Percentiles rank a stretch among this genome's conserved stretches.
These are phyloP conservation scores for Trichosporon sp. DNA, from an alignment of 1,284 basidiomycete genomes.

Conservation along the genomic window DNA sequence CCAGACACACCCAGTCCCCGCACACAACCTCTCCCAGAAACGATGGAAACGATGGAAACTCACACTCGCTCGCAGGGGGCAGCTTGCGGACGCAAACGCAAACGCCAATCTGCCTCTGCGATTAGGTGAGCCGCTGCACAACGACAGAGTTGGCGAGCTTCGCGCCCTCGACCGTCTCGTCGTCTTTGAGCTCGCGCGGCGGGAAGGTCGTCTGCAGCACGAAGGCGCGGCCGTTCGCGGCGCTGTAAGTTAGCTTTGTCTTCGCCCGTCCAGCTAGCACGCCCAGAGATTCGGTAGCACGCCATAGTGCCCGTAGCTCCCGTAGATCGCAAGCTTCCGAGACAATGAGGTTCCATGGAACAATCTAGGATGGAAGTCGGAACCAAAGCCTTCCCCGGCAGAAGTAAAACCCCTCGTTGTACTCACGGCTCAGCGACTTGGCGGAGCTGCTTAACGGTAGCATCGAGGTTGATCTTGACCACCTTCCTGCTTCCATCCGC, in stretches of 20 bases:
- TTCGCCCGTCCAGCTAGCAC: background rate
- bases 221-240: slow-evolving; percentile 67
- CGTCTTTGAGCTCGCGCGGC: slow-evolving; percentile 64
- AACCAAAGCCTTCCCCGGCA: background rate
- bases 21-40: background rate
- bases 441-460: slow-evolving; percentile 82
- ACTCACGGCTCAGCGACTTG: background rate
- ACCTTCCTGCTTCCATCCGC: slow-evolving; percentile 90
- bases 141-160: slow-evolving; percentile 76
- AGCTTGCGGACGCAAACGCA: background rate
- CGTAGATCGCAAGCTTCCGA: background rate
- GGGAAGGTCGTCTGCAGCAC: slow-evolving; percentile 82
- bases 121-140: slow-evolving; percentile 61
- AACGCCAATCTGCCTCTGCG: background rate
- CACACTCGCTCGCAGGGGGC: background rate
- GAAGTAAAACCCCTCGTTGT: too few species aligned
- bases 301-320: background rate
- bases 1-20: background rate
- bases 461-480: slow-evolving; percentile 81
- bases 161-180: slow-evolving; percentile 66
- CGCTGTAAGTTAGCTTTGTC: slow-evolving; percentile 51
- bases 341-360: slow-evolving; percentile 48
- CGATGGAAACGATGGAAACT: background rate
- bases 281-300: background rate
- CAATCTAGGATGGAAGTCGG: background rate